Evolutionary conservation across 768 basidiomycete species (phyloP), one percentile per base, ranked within the genome.

Genomic region (Tubosaeta sp.): DNA sequence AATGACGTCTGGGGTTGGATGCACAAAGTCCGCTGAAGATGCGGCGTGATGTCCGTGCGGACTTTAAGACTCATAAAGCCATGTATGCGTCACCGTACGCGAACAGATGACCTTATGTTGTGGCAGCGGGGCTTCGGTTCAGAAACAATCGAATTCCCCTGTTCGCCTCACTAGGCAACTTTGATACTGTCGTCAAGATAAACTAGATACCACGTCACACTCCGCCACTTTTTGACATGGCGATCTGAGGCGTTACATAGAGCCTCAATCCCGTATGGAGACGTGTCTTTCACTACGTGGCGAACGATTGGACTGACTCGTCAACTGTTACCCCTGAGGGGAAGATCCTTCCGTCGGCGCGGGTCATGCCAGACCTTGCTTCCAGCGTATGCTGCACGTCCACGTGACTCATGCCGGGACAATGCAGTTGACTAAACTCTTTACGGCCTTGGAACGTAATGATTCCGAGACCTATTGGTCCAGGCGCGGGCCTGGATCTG

Each of bases 271-370:
- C 37, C 37, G 37, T 37, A 17, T 37, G 37, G 37, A 37, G n/a
- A 14, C 37, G 37, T 11, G 12, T 25, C 12, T 25, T 11, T 5
- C 39, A 22, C 10, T 43, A 25, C 26, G 42, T 43, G 42, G 41
- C 41, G 25, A 16, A 27, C 14, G 41, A 16, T 38, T 38, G 37
- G 17, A 9, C 6, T 2, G 37, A 17, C 7, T 17, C 13, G 26
- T 16, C 42, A 16, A 14, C 8, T n/a, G n/a, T n/a, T 16, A 7
- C 37, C 27, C 27, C 37, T 39, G 13, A 48, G 13, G 17, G 19
- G n/a, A 29, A 39, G 47, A 37, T 48, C 47, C 47, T 48, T 48
- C 47, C 47, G 47, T 48, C 44, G 46, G 46, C 19, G 35, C 46
- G 46, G 46, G 25, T 38, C 46, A 35, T 37, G 33, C 33, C 16